Evolutionary conservation across 306 rosid genomes (phyloP).

Genomic region (Medicago truncatula): DNA sequence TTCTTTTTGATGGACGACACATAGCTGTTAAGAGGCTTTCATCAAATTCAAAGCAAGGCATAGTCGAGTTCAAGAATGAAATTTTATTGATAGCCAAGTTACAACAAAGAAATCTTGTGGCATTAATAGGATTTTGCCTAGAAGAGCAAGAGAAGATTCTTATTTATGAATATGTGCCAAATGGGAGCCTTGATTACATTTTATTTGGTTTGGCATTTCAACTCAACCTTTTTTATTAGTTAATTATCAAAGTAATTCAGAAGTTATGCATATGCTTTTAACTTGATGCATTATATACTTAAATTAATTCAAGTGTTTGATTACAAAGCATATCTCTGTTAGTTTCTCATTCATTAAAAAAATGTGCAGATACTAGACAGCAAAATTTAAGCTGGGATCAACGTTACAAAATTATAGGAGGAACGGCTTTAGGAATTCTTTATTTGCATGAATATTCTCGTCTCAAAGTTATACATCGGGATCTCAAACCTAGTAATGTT

Average conservation of each 20-base stretch:
- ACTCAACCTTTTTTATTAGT: not conserved
- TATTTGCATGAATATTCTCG: slow-evolving; percentile 53
- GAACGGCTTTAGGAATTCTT: slow-evolving; percentile 39
- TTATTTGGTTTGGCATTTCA: slow-evolving; percentile 46
- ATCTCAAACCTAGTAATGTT: slow-evolving; percentile 50
- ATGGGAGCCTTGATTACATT: slow-evolving; percentile 58
- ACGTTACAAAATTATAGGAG: slow-evolving; percentile 43
- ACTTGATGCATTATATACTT: not conserved
- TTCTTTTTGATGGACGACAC: slow-evolving; percentile 49
- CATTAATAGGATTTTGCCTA: slow-evolving; percentile 61
- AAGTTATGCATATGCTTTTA: not conserved
- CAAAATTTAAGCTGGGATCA: not conserved
- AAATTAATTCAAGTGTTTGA: not conserved
- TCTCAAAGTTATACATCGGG: slow-evolving; percentile 52
- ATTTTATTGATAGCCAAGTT: slow-evolving; percentile 58
- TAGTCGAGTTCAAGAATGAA: slow-evolving; percentile 62
- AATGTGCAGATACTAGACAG: not conserved
- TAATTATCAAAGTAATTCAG: not conserved
- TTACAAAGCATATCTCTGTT: not conserved
- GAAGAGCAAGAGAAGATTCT: slow-evolving; percentile 65
- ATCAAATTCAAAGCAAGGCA: slow-evolving; percentile 56
- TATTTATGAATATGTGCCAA: slow-evolving; percentile 58
- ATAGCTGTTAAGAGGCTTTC: slow-evolving; percentile 75
- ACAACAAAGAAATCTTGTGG: slow-evolving; percentile 63
- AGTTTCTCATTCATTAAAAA: not conserved